Percentiles rank a stretch among this genome's conserved stretches.
These are phyloP conservation scores for Chamaecrista fasciculata DNA, from an alignment of 306 rosid genomes.

Conservation along the genomic window DNA sequence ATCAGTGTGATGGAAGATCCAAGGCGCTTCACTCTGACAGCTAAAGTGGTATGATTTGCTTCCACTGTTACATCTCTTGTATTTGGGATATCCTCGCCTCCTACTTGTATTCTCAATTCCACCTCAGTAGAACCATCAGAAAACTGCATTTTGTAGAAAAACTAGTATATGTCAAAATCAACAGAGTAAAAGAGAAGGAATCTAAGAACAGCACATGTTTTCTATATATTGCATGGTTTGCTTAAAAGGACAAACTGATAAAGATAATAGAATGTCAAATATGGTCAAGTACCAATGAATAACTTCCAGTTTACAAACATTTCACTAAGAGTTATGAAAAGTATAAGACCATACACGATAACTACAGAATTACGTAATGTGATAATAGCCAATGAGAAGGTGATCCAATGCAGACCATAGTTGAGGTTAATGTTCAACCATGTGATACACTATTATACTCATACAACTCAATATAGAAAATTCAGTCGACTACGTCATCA, in stretches of 20 bases:
- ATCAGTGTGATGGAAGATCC: conserved; percentile 67
- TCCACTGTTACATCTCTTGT: conserved; percentile 63
- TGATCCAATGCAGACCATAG: background rate
- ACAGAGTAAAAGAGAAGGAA: background rate
- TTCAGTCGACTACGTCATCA: background rate
- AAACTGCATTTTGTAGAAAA: conserved; percentile 60
- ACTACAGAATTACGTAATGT: background rate
- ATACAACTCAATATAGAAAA: background rate
- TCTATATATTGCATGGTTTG: background rate
- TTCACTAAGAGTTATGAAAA: background rate
- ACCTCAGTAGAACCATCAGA: conserved; percentile 75
- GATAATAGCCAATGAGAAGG: background rate
- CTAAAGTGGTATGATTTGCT: conserved; percentile 56
- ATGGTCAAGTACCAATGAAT: background rate
- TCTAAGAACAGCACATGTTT: background rate
- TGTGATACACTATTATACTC: too few species aligned
- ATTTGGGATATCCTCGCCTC: conserved; percentile 42
- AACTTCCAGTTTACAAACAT: background rate
- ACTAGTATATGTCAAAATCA: conserved; percentile 10
- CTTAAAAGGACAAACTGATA: background rate
- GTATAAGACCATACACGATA: background rate
- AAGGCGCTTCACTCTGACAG: conserved; percentile 47
- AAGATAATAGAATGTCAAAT: background rate
- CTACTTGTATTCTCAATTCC: conserved; percentile 66
- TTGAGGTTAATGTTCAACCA: background rate